A percentile compares a stretch with the other conserved stretches of the same genome.
Evolutionary conservation across 2,329 filamentous ascomycete genomes (phyloP).

Genomic region (Neonectria magnoliae): DNA sequence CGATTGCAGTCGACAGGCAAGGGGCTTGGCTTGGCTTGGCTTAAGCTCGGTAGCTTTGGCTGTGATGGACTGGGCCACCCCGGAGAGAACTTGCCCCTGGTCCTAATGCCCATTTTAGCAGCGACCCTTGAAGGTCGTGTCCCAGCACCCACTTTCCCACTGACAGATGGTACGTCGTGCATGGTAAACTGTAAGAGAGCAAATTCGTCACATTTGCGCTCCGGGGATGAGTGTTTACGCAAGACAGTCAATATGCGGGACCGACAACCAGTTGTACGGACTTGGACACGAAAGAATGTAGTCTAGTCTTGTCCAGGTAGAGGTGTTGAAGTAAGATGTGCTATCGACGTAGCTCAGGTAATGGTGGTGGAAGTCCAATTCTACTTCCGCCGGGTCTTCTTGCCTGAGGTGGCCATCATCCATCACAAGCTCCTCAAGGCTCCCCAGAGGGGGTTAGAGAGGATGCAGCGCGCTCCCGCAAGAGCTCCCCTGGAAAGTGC

Average conservation of each 20-base stretch:
- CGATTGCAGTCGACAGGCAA: conserved; percentile 33
- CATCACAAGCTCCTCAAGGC: background rate
- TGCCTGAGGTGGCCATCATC: background rate
- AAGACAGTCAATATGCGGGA: background rate
- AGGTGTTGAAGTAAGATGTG: background rate
- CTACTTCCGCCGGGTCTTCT: background rate
- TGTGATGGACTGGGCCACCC: background rate
- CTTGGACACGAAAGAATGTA: background rate
- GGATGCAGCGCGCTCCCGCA: background rate
- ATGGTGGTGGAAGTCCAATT: background rate
- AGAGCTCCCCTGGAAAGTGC: conserved; percentile 9
- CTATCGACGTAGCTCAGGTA: background rate
- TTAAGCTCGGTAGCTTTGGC: background rate
- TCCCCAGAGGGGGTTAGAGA: background rate
- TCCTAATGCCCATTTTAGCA: background rate
- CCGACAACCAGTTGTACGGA: background rate
- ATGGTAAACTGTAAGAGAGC: background rate
- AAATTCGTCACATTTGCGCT: background rate
- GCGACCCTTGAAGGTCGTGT: background rate
- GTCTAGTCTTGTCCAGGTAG: background rate
- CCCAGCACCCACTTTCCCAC: background rate
- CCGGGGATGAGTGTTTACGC: background rate
- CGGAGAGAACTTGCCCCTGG: background rate
- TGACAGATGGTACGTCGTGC: no score
- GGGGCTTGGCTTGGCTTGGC: conserved; percentile 29